phyloP scores from a whole-genome alignment of 768 basidiomycete genomes.

The Rhizopogon vinicolor region DNA sequence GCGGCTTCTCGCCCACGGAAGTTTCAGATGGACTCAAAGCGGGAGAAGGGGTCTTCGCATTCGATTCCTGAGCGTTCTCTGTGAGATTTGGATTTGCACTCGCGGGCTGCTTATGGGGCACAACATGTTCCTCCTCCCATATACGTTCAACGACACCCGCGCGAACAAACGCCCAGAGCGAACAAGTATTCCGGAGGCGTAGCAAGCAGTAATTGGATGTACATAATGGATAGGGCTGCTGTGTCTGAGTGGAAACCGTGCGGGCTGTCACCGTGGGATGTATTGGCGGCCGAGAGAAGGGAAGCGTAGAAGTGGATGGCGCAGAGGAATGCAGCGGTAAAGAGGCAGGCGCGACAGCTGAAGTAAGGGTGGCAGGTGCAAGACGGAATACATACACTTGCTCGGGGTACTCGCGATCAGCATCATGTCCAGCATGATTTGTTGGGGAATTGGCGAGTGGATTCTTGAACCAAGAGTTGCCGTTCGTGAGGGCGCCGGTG shows the following conservation, averaged over 20 bases:
- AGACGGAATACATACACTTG: constrained; percentile 71
- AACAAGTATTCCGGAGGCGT: constrained; percentile 82
- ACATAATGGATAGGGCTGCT: constrained; percentile 64
- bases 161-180: constrained; percentile 85
- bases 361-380: constrained; percentile 25
- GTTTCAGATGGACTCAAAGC: background rate
- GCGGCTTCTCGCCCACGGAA: constrained; percentile 41
- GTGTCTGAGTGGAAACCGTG: constrained; percentile 16
- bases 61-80: background rate
- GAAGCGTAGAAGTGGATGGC: constrained; percentile 29
- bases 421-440: constrained; percentile 8
- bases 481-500: constrained; percentile 39
- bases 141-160: constrained; percentile 78
- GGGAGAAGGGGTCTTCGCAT: background rate
- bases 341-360: constrained; percentile 16
- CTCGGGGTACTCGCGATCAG: constrained; percentile 25
- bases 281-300: constrained; percentile 14
- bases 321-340: constrained; percentile 18
- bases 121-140: constrained; percentile 75
- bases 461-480: constrained; percentile 58
- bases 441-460: constrained; percentile 32
- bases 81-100: constrained; percentile 10
- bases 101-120: constrained; percentile 22
- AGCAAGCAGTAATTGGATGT: constrained; percentile 81
- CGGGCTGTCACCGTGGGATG: constrained; percentile 42